Conservation (phyloP, 2,329 filamentous ascomycete species). For the Fonsecaea erecta region DNA sequence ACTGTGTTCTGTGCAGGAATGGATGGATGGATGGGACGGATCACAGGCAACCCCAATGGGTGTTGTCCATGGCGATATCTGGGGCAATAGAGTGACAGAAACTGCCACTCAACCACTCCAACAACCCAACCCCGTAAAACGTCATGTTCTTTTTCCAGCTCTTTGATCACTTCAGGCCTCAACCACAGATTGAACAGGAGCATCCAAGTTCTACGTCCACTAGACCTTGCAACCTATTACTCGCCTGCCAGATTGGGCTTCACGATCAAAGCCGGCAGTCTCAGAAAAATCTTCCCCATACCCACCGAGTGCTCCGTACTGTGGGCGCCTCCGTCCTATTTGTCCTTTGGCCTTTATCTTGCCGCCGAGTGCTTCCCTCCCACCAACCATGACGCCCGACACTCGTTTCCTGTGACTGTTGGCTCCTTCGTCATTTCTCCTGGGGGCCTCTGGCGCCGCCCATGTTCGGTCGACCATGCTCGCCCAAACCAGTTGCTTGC, state of each 20-base stretch:
- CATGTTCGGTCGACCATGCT: conserved; percentile 15
- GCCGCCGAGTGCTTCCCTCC: conserved; percentile 24
- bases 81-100: neutral
- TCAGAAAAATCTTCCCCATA: conserved; percentile 4
- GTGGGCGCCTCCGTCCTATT: conserved; percentile 11
- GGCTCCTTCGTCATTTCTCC: conserved; percentile 17
- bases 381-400: conserved; percentile 18
- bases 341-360: conserved; percentile 16
- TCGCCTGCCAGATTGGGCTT: conserved; percentile 11
- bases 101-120: no score
- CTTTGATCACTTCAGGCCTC: neutral
- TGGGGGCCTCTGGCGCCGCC: conserved; percentile 14
- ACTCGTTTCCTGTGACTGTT: conserved; percentile 16
- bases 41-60: no score
- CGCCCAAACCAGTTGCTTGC: conserved; percentile 5
- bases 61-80: neutral
- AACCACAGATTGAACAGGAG: neutral
- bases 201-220: neutral
- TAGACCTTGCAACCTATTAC: neutral
- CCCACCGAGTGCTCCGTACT: conserved; percentile 2
- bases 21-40: neutral
- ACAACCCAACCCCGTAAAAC: neutral
- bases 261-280: neutral
- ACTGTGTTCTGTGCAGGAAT: neutral
- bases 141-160: neutral